phyloP scores from a whole-genome alignment of 306 rosid genomes.

The Prunus mongolica region DNA sequence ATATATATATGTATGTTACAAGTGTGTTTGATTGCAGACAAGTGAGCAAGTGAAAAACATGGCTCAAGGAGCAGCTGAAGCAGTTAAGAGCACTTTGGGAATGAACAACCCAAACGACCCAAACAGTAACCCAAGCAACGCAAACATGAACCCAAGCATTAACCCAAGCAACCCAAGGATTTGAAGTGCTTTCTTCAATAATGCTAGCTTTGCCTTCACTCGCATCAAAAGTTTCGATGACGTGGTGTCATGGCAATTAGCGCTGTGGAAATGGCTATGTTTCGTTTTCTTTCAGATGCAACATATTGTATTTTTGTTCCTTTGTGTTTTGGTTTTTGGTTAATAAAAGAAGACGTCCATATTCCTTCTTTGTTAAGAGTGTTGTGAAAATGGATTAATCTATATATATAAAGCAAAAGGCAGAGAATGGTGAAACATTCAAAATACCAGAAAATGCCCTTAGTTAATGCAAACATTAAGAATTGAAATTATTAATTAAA shows the following conservation, averaged over 20 bases:
- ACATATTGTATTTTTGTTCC: background rate
- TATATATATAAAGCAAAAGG: too few species aligned
- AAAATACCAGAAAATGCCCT: too few species aligned
- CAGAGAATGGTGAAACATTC: too few species aligned
- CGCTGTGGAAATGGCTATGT: background rate
- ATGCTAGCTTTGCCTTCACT: background rate
- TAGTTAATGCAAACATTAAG: too few species aligned
- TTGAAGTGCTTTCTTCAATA: slow-evolving; percentile 9
- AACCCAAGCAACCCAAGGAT: slow-evolving; percentile 15
- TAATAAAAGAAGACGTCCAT: slow-evolving; percentile 8
- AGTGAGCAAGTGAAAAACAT: slow-evolving; percentile 55
- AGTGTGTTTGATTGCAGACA: slow-evolving; percentile 23
- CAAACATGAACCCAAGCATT: background rate
- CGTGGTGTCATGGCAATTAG: background rate
- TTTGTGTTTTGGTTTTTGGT: background rate
- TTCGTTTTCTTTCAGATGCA: background rate
- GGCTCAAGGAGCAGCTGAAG: slow-evolving; percentile 61
- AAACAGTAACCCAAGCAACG: background rate
- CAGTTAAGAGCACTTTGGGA: slow-evolving; percentile 58
- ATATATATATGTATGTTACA: background rate
- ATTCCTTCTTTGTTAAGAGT: background rate
- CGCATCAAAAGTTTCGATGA: background rate
- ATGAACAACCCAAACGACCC: slow-evolving; percentile 27
- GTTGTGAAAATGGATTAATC: slow-evolving; percentile 5
- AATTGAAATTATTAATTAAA: too few species aligned